phyloP scores from a whole-genome alignment of 192 early-diverging fungal species.

The Paraglomus occultum region DNA sequence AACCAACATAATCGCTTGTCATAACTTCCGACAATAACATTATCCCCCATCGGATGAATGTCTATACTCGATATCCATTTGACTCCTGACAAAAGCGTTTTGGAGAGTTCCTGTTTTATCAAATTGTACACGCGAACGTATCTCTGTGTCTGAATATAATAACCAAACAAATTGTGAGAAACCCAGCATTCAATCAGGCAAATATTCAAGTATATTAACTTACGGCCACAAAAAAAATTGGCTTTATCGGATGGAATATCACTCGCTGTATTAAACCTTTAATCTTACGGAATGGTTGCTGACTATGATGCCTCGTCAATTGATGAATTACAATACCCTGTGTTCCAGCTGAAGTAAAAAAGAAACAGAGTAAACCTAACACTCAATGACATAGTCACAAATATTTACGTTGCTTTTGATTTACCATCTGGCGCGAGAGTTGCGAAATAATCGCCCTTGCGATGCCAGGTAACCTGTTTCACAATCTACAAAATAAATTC shows the following conservation, averaged over 20 bases:
- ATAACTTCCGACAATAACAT: conserved; percentile 93
- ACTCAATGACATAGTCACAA: too few relatives aligned
- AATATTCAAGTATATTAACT: neutral
- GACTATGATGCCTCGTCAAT: conserved; percentile 81
- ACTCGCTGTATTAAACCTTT: conserved; percentile 87
- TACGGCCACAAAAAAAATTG: conserved; percentile 89
- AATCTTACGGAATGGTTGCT: conserved; percentile 87
- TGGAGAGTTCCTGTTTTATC: conserved; percentile 78
- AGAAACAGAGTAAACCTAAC: too few relatives aligned
- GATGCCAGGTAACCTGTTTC: conserved; percentile 89
- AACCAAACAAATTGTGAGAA: neutral
- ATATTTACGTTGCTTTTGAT: neutral
- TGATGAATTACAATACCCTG: conserved; percentile 90
- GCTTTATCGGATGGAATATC: conserved; percentile 90
- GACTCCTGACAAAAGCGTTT: conserved; percentile 79
- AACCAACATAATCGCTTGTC: conserved; percentile 97
- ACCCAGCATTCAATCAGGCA: too few relatives aligned
- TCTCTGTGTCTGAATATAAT: conserved; percentile 75
- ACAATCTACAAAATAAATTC: conserved; percentile 44
- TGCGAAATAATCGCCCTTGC: conserved; percentile 94
- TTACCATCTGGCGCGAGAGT: conserved; percentile 80
- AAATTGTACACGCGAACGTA: conserved; percentile 94
- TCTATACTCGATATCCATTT: conserved; percentile 97
- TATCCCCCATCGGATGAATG: conserved; percentile 93
- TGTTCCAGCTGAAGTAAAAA: conserved; percentile 42